Conservation (phyloP, 1,284 basidiomycete species). For the Naganishia cerealis region DNA sequence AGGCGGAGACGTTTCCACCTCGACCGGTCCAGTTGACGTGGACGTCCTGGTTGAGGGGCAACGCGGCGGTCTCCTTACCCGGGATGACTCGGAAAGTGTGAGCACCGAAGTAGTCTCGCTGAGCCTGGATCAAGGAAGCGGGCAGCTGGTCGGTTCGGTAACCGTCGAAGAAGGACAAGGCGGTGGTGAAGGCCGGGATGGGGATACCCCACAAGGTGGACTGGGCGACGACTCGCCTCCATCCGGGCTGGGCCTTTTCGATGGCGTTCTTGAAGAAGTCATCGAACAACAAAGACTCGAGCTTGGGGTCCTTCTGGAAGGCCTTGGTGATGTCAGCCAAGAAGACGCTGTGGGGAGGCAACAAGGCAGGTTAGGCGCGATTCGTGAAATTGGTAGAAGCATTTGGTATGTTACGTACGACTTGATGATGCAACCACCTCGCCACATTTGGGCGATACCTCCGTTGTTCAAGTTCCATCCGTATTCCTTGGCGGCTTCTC, state of each 20-base stretch:
- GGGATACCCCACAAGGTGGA: constrained; percentile 97
- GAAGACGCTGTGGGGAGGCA: constrained; percentile 74
- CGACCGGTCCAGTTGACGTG: constrained; percentile 75
- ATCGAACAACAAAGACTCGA: constrained; percentile 93
- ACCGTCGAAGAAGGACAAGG: constrained; percentile 98
- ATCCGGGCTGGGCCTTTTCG: constrained; percentile 92
- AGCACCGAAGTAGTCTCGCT: constrained; percentile 71
- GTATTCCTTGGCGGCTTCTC: constrained; percentile 95
- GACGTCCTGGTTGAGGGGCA: constrained; percentile 80
- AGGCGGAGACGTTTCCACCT: constrained; percentile 88
- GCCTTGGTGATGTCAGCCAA: constrained; percentile 88
- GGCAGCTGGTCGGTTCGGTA: constrained; percentile 84
- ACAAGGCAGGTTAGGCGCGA: constrained; percentile 27
- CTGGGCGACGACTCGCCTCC: constrained; percentile 96
- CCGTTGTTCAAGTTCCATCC: constrained; percentile 67
- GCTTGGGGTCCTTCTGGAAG: constrained; percentile 76
- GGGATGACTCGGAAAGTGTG: constrained; percentile 91
- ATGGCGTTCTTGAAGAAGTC: constrained; percentile 98
- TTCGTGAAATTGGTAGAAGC: not conserved
- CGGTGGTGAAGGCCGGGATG: constrained; percentile 91
- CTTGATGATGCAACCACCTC: constrained; percentile 99
- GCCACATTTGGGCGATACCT: constrained; percentile 98
- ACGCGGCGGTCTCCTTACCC: constrained; percentile 79
- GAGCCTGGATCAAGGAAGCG: constrained; percentile 91
- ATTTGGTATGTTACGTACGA: constrained; percentile 31